phyloP scores from a whole-genome alignment of 1,284 basidiomycete species.

The Cryptococcus maquisensis region DNA sequence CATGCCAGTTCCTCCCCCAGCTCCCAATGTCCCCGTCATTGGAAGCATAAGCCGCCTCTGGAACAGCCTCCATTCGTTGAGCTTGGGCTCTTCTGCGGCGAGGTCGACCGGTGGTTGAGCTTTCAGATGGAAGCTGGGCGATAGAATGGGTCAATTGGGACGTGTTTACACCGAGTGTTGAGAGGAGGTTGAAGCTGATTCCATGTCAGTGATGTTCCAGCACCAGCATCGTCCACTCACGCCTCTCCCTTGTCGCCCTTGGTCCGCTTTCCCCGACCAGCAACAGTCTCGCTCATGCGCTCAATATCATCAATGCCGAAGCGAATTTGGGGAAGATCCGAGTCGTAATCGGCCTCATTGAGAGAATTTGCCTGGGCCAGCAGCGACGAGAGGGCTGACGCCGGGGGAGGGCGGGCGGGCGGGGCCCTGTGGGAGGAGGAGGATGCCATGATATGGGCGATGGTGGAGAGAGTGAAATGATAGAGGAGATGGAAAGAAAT shows the following conservation, averaged over 20 bases:
- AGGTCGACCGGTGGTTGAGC: constrained; percentile 12
- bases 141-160: constrained; percentile 42
- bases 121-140: constrained; percentile 29
- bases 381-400: constrained; percentile 32
- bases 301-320: constrained; percentile 47
- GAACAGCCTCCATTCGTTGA: not conserved
- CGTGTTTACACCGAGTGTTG: constrained; percentile 46
- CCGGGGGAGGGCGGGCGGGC: constrained; percentile 12
- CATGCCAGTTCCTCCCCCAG: constrained; percentile 47
- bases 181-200: constrained; percentile 25
- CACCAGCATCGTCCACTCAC: constrained; percentile 20
- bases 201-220: not conserved
- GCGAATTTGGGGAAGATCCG: constrained; percentile 43
- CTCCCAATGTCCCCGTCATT: constrained; percentile 38
- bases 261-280: constrained; percentile 31
- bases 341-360: constrained; percentile 30
- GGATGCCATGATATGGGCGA: constrained; percentile 9
- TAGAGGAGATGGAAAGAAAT: not conserved
- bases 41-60: constrained; percentile 17
- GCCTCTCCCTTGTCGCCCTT: constrained; percentile 33
- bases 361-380: constrained; percentile 42
- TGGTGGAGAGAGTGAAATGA: not conserved
- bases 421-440: constrained; percentile 9
- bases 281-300: constrained; percentile 38
- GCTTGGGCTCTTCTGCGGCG: constrained; percentile 16